phyloP scores from a whole-genome alignment of 2,329 filamentous ascomycete genomes.

The Colletotrichum incanum region DNA sequence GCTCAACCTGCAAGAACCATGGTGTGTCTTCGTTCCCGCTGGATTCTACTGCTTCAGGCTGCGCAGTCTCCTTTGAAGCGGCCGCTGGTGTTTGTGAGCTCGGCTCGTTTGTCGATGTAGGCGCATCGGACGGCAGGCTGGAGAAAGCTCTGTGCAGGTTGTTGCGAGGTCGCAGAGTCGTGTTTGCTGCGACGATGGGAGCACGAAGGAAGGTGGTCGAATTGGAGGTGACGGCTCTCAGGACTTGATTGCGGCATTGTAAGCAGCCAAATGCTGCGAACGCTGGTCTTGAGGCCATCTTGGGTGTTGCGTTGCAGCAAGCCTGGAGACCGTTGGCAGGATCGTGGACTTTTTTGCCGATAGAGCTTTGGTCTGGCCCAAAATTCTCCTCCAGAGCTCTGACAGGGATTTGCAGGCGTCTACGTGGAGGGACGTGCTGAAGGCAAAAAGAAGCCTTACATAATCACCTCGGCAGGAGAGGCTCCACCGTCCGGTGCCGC shows the following conservation, averaged over 20 bases:
- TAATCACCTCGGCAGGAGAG: not conserved
- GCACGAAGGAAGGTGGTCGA: conserved; percentile 23
- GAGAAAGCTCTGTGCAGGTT: conserved; percentile 46
- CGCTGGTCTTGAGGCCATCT: conserved; percentile 47
- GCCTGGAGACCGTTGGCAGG: not conserved
- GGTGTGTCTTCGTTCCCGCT: conserved; percentile 63
- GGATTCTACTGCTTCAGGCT: conserved; percentile 20
- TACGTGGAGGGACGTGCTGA: not conserved
- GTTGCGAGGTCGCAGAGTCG: conserved; percentile 40
- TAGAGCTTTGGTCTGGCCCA: not conserved
- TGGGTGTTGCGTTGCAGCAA: not conserved
- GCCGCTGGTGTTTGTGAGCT: not conserved
- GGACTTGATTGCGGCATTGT: conserved; percentile 46
- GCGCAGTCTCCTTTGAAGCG: not conserved
- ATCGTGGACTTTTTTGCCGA: not conserved
- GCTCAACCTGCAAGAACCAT: conserved; percentile 90
- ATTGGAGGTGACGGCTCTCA: conserved; percentile 46
- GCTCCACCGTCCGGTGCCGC: not conserved
- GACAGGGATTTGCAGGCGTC: not conserved
- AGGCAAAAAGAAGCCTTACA: not conserved
- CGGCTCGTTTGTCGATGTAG: not conserved
- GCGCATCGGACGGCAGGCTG: conserved; percentile 43
- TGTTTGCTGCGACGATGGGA: conserved; percentile 3
- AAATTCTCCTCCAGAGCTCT: conserved; percentile 4
- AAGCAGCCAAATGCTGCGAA: conserved; percentile 48